A percentile compares a stretch with the other conserved stretches of the same genome.
phyloP scores from a whole-genome alignment of 192 early-diverging fungal species.

The Coemansia sp. region DNA sequence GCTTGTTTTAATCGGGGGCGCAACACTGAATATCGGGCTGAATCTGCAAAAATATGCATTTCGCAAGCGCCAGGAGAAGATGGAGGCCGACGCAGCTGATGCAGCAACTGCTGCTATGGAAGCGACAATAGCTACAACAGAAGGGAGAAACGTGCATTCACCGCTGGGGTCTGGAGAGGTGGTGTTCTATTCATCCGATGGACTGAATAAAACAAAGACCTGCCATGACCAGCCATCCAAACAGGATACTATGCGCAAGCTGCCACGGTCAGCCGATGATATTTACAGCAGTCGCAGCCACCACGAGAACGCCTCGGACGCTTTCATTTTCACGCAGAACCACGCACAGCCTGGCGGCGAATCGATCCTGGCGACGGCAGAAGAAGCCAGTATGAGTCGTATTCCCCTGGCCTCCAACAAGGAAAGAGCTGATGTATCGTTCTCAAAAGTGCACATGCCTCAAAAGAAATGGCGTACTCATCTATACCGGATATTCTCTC shows the following conservation, averaged over 20 bases:
- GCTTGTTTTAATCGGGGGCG: constrained; percentile 64
- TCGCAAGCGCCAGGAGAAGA: constrained; percentile 61
- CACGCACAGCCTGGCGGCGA: too few species aligned
- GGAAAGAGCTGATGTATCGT: too few species aligned
- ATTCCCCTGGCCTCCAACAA: background rate
- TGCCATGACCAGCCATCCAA: too few species aligned
- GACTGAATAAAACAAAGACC: background rate
- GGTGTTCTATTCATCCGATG: constrained; percentile 22
- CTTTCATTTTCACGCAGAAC: too few species aligned
- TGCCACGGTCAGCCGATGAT: too few species aligned
- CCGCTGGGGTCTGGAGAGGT: constrained; percentile 10
- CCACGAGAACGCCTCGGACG: too few species aligned
- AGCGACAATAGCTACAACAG: background rate
- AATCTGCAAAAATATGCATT: constrained; percentile 80
- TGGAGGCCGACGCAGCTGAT: constrained; percentile 13
- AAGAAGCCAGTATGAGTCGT: background rate
- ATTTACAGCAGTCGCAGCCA: too few species aligned
- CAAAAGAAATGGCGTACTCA: too few species aligned
- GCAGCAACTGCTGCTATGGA: constrained; percentile 2
- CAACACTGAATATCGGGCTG: constrained; percentile 71
- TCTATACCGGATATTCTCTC: background rate
- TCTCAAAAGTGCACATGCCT: too few species aligned
- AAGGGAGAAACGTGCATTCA: background rate
- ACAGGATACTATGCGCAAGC: too few species aligned
- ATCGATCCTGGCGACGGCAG: background rate